A percentile compares a stretch with the other conserved stretches of the same genome.
phyloP scores from a whole-genome alignment of 2,329 filamentous ascomycete species.

The Fusarium ambrosium region DNA sequence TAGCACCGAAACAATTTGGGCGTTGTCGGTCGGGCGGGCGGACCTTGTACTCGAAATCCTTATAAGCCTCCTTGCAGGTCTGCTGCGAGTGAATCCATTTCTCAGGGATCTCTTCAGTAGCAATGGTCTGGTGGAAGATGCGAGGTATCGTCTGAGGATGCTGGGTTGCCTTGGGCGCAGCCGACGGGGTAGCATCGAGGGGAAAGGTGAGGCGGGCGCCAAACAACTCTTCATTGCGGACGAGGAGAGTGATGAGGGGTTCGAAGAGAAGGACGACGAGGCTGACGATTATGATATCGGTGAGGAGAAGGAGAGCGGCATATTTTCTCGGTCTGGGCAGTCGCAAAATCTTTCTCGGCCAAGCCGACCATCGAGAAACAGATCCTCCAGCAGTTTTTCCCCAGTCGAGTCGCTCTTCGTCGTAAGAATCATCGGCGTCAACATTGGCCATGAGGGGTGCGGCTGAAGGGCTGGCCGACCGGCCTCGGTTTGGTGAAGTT shows the following conservation, averaged over 20 bases:
- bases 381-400: not conserved
- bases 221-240: conserved; percentile 56
- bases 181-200: conserved; percentile 58
- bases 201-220: conserved; percentile 42
- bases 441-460: not conserved
- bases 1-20: not conserved
- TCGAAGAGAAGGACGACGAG: conserved; percentile 77
- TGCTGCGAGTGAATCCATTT: conserved; percentile 76
- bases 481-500: conserved; percentile 13
- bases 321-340: conserved; percentile 38
- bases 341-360: conserved; percentile 43
- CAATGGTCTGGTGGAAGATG: conserved; percentile 82
- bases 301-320: conserved; percentile 70
- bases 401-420: conserved; percentile 47
- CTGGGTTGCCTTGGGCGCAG: conserved; percentile 79
- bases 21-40: conserved; percentile 32
- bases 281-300: conserved; percentile 73
- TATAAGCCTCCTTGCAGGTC: conserved; percentile 76
- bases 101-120: conserved; percentile 75
- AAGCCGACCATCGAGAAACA: conserved; percentile 22
- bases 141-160: conserved; percentile 79
- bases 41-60: conserved; percentile 81
- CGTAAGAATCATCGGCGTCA: conserved; percentile 33
- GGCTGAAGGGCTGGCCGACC: conserved; percentile 1
- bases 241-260: conserved; percentile 77